Evolutionary conservation across 345 rosid species (phyloP), one percentile per base, ranked within the genome.

Genomic region (Syzygium aromaticum): DNA sequence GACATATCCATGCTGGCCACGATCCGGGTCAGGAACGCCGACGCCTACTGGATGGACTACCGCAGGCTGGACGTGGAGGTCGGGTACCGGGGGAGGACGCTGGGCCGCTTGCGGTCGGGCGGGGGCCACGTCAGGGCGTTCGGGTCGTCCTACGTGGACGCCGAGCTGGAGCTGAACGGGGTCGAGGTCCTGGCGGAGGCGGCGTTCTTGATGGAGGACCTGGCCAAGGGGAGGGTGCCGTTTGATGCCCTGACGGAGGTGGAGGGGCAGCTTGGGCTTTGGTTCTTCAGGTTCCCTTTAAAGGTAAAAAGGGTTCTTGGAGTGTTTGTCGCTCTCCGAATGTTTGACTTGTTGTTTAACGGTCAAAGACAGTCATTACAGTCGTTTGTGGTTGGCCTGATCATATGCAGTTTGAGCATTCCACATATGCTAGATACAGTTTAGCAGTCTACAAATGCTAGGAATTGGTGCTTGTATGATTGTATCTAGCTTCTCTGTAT

Each of bases 31-130:
- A 89, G 91, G n/a, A 96, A 97, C 85, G 91, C 90, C 51, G 98
- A 94, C 90, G 93, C 94, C 52, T 97, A 94, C 91, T 89, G 95
- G 88, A 88, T 95, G 91, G 95, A 93, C 89, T 94, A 91, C 86
- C 86, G 88, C 51, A 89, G 19, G 51, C 91, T 97, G 21, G 94
- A 93, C 86, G 95, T 97, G 82, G 90, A 91, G 38, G 86, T 97
- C 3, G 90, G 77, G 23, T 97, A 95, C 88, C 91, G 95, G 84
- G 98, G 98, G 89, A 94, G 92, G 89, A 89, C 87, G 92, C 89
- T 96, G 84, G 98, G 99, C 40, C 95, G 90, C 90, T 96, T 93
- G 94, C 91, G 77, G 86, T 92, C 95, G 1, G 87, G 88, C n/a
- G 89, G 88, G 0, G 96, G 95, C 2, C 98, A 91, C 87, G 96